Percentiles rank a stretch among this genome's conserved stretches.
Conservation (phyloP, 768 basidiomycete species). For the Fomitopsis serialis region DNA sequence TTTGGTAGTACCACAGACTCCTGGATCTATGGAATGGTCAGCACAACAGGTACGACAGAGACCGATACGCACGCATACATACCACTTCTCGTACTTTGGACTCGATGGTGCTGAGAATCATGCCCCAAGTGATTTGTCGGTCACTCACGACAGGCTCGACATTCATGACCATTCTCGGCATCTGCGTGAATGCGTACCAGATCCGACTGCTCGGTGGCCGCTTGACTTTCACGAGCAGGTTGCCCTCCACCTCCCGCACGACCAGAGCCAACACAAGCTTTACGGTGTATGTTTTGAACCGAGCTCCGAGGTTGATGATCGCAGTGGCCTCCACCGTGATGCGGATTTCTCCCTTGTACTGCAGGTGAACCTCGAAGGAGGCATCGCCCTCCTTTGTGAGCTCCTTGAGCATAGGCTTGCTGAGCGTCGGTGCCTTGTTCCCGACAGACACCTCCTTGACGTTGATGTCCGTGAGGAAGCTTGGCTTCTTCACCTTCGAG, state of each 20-base stretch:
- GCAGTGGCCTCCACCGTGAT: slow-evolving; percentile 89
- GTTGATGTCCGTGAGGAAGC: slow-evolving; percentile 77
- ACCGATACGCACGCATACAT: slow-evolving; percentile 21
- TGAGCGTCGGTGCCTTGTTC: slow-evolving; percentile 75
- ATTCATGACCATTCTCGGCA: slow-evolving; percentile 81
- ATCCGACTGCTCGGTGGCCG: slow-evolving; percentile 92
- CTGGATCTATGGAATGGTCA: slow-evolving; percentile 75
- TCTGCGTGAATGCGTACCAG: slow-evolving; percentile 93
- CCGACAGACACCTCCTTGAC: slow-evolving; percentile 91
- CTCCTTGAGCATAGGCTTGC: slow-evolving; percentile 98
- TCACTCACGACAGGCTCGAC: slow-evolving; percentile 95
- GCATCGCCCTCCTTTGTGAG: slow-evolving; percentile 93
- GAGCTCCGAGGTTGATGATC: slow-evolving; percentile 75
- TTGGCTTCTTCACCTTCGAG: slow-evolving; percentile 84
- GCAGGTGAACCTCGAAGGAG: slow-evolving; percentile 78
- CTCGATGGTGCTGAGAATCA: slow-evolving; percentile 90
- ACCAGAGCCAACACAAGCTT: slow-evolving; percentile 87
- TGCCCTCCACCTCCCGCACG: slow-evolving; percentile 86
- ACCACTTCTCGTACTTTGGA: slow-evolving; percentile 84
- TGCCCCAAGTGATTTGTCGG: slow-evolving; percentile 88
- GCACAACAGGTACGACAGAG: background rate
- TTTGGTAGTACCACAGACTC: slow-evolving; percentile 95
- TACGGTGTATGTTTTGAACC: slow-evolving; percentile 86
- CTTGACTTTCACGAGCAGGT: slow-evolving; percentile 84
- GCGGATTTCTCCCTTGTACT: slow-evolving; percentile 82